These are phyloP conservation scores for Suillus hirtellus DNA, from an alignment of 768 basidiomycete genomes.

Conservation along the genomic window DNA sequence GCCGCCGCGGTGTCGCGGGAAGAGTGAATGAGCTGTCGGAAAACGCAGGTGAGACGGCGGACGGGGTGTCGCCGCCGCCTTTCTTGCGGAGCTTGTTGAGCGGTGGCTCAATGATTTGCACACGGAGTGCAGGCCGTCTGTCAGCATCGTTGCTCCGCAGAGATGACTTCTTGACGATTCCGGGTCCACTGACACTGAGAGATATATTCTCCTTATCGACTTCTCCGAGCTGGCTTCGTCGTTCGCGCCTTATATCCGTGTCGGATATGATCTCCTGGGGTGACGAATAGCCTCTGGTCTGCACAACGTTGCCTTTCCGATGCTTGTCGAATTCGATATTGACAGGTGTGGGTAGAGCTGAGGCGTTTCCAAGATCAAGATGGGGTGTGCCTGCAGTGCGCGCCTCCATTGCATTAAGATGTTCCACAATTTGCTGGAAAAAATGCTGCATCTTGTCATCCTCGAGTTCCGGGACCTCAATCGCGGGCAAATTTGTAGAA, in stretches of 20 bases:
- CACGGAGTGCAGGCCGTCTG: constrained; percentile 30
- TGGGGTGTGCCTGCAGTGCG: constrained; percentile 37
- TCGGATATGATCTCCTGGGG: constrained; percentile 17
- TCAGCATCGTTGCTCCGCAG: constrained; percentile 33
- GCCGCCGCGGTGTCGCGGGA: constrained; percentile 51
- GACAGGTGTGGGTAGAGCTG: constrained; percentile 17
- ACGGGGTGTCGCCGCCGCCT: constrained; percentile 19
- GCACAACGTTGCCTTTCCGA: constrained; percentile 13
- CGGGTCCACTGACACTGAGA: constrained; percentile 9
- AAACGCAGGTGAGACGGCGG: constrained; percentile 39
- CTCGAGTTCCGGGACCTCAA: constrained; percentile 68
- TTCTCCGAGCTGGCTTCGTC: neutral
- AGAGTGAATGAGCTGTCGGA: constrained; percentile 48
- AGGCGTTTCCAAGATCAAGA: constrained; percentile 5
- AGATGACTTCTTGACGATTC: constrained; percentile 46
- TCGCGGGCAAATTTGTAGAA: constrained; percentile 38
- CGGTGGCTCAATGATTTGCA: constrained; percentile 56
- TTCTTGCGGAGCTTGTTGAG: constrained; percentile 37
- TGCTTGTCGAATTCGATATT: constrained; percentile 24
- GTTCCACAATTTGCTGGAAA: constrained; percentile 82
- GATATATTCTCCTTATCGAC: constrained; percentile 55
- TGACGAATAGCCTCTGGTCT: constrained; percentile 41
- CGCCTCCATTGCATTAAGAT: constrained; percentile 72
- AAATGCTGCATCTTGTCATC: constrained; percentile 81
- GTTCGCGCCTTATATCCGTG: constrained; percentile 7